Base-by-base conservation (phyloP, 2,329 filamentous ascomycete genomes). In the Aplosporella prunicola region DNA sequence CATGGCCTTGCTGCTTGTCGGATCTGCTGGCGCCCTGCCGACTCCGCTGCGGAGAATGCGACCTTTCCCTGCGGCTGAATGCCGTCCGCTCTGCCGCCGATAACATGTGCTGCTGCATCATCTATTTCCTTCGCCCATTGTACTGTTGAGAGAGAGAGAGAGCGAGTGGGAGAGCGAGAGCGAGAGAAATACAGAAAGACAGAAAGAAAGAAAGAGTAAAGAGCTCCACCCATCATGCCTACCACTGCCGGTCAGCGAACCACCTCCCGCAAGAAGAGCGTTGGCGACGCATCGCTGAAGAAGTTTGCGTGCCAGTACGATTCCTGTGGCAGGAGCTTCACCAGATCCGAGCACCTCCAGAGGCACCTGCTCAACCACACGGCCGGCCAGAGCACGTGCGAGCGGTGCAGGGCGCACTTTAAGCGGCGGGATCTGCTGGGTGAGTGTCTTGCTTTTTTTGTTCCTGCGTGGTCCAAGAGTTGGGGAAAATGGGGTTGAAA, bases 331-430 rank as follows among this genome's bases (percentile, higher is more conserved):
- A 72, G 73, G 49, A 60, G 62, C 11, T 77, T 76, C 50, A 72
- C 71, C 16, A 62, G 74, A 6, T 64, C 69, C 9, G 74, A 77
- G 49, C 74, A 77, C 51, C 59, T 76, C 33, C 69, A 73, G 42
- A 64, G 73, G 10, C 74, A 78, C 53, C 62, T 67, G 15, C 57
- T 76, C 35, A 77, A 77, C 46, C 74, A 76, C 47, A 60, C 62
- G n/a, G 52, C 45, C 15, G 57, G 57, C 9, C 67, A 71, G 28
- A 67, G 66, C 42, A 76, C 72, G 3, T 80, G 76, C 48, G 55
- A 67, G 33, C 60, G 75, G 47, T 80, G 76, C 44, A 66, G 67
- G 40, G 72, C 73, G 18, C 72, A 76, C 48, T 79, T 78, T 53
- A 73, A 74, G 47, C 64, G 76, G 29, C 70, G 68, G 17, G 76